Percentiles rank a stretch among this genome's conserved stretches.
Evolutionary conservation across 176 grass and related monocot species (phyloP).

Genomic region (Bolboschoenus planiculmis): DNA sequence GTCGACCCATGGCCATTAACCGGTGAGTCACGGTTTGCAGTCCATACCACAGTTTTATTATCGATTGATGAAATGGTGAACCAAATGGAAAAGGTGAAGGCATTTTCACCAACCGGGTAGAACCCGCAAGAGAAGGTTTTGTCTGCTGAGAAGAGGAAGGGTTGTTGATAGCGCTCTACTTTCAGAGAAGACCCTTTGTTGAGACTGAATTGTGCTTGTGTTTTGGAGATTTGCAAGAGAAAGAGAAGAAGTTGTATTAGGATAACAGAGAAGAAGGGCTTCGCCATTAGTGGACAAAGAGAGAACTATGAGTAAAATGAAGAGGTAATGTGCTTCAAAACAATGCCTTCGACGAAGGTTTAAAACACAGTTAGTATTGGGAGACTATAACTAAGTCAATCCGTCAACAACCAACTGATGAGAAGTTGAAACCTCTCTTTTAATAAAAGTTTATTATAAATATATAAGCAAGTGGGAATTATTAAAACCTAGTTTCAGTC

Average conservation of each 20-base stretch:
- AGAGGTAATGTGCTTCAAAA: background rate
- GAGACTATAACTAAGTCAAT: background rate
- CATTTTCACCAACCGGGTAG: slow-evolving; percentile 42
- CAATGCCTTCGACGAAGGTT: background rate
- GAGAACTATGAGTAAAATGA: background rate
- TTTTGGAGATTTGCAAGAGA: background rate
- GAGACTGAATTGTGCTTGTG: slow-evolving; percentile 16
- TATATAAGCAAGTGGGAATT: background rate
- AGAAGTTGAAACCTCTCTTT: no score
- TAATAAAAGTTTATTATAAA: no score
- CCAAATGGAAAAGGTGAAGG: slow-evolving; percentile 68
- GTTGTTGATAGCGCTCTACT: slow-evolving; percentile 8
- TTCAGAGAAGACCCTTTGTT: slow-evolving; percentile 1
- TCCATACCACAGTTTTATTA: slow-evolving; percentile 47
- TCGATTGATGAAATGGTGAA: slow-evolving; percentile 29
- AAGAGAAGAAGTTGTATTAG: background rate
- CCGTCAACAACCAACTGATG: background rate
- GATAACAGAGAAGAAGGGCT: background rate
- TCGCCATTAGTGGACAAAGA: background rate
- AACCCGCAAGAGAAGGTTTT: slow-evolving; percentile 57
- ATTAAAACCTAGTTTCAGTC: no score
- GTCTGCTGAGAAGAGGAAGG: slow-evolving; percentile 9
- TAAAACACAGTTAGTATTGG: background rate
- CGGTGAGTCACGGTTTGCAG: slow-evolving; percentile 42
- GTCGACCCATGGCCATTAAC: slow-evolving; percentile 61